Base-by-base conservation (phyloP, 805 yeast genomes). In the Ascoidea tarda region DNA sequence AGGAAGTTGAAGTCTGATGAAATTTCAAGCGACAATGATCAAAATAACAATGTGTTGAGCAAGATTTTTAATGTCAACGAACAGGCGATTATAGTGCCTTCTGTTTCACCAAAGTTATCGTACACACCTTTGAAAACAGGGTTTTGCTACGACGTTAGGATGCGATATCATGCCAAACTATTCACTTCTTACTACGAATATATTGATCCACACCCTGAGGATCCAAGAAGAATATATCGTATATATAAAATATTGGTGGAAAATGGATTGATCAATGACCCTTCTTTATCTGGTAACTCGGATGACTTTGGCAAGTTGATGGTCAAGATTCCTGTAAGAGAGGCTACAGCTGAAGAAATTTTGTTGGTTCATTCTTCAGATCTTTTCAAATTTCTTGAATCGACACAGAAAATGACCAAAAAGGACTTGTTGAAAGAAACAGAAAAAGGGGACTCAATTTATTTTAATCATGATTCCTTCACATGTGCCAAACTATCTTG, bases 151-250 rank as follows among this genome's bases (percentile, higher is more conserved):
- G 99, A 93, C 66, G 97, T 89, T 21, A 75, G 98, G 57, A 93
- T 93, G 98, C 76, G 99, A 56, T 93, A 91, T 66, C 99, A 93
- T 65, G 96, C 97, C 46, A 87, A 89, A 63, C 83, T 93, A 51
- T 90, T 86, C 69, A 87, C 96, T 3, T 84, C 93, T 1, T 87
- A 91, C 59, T 86, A 79, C 60, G 96, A 91, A 66, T 91, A 91
- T 67, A 87, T 91, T 51, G 99, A 93, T 63, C 99, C 98, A 1
- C 99, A 93, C 64, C 99, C 99, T 5, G 99, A 93, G 66, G 99
- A 93, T 63, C 99, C 99, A 8, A 76, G 99, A 57, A 79, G 99
- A 59, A 90, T 91, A 45, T 93, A 90, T 68, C 76, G 98, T 53
- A 87, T 93, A 49, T 93, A 93, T 70, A 89, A 93, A 68, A 84